phyloP scores from a whole-genome alignment of 495 filamentous ascomycete species.

The Tetracladium setigerum region DNA sequence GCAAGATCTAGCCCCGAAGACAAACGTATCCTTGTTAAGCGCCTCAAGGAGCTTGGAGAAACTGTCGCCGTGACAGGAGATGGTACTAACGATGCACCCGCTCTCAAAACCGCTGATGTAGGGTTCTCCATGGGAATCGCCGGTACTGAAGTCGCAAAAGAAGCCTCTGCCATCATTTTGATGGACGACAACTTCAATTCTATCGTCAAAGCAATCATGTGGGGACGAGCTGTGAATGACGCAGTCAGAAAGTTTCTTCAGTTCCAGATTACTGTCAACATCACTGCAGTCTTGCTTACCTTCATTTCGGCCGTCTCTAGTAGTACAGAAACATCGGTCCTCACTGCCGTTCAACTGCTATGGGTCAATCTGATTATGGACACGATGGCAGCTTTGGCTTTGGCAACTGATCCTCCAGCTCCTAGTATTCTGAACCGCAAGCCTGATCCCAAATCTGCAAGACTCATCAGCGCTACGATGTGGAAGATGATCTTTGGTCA shows the following conservation, averaged over 20 bases:
- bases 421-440: conserved; percentile 74
- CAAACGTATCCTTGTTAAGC: conserved; percentile 72
- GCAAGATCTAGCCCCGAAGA: conserved; percentile 85
- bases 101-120: conserved; percentile 77
- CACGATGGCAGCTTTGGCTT: conserved; percentile 77
- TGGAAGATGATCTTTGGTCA: conserved; percentile 96
- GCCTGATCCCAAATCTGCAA: conserved; percentile 70
- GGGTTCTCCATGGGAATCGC: conserved; percentile 92
- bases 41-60: conserved; percentile 76
- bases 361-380: conserved; percentile 97
- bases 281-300: conserved; percentile 76
- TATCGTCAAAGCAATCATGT: conserved; percentile 83
- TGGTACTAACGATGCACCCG: conserved; percentile 85
- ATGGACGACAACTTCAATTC: conserved; percentile 89
- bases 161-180: conserved; percentile 84
- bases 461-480: conserved; percentile 78
- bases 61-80: conserved; percentile 91
- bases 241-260: conserved; percentile 86
- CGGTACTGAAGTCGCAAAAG: conserved; percentile 89
- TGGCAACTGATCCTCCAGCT: conserved; percentile 78
- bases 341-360: conserved; percentile 79
- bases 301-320: conserved; percentile 78
- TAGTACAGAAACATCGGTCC: conserved; percentile 55
- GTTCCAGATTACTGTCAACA: conserved; percentile 88
- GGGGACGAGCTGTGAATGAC: conserved; percentile 87